These are phyloP conservation scores for Fusarium subglutinans DNA, from an alignment of 2,329 filamentous ascomycete species.

Conservation along the genomic window DNA sequence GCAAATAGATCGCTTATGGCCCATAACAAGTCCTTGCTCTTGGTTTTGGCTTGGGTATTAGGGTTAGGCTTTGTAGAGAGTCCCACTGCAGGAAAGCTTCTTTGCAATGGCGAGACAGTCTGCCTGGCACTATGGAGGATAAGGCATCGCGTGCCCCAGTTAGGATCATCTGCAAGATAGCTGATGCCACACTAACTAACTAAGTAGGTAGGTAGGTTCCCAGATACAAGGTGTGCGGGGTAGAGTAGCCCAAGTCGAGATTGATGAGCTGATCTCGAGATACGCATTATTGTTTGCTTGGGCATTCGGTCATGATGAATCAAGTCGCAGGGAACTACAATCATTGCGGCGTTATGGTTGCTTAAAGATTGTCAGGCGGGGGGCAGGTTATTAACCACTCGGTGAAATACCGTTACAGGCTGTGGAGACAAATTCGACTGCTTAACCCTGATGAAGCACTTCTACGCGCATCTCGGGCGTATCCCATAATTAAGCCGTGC, in stretches of 20 bases:
- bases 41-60: not conserved
- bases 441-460: not conserved
- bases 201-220: not conserved
- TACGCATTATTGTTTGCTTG: constrained; percentile 4
- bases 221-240: constrained; percentile 22
- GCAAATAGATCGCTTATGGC: not conserved
- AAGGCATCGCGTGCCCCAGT: constrained; percentile 9
- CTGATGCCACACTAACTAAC: constrained; percentile 23
- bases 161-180: constrained; percentile 25
- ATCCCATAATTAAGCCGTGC: not conserved
- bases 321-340: not conserved
- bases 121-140: constrained; percentile 10
- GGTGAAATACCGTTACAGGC: not conserved
- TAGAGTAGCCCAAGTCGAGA: constrained; percentile 1
- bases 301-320: constrained; percentile 4
- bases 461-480: not conserved
- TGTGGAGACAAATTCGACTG: not conserved
- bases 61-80: not conserved
- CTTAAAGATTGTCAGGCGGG: not conserved
- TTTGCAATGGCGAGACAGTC: constrained; percentile 19
- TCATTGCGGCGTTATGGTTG: constrained; percentile 10
- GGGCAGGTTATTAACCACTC: not conserved
- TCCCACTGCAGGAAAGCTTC: constrained; percentile 20
- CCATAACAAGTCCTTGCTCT: not conserved
- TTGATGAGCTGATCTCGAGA: constrained; percentile 14